These are phyloP conservation scores for Schoenoplectus tabernaemontani DNA, from an alignment of 202 grass and related monocot genomes.

Conservation along the genomic window DNA sequence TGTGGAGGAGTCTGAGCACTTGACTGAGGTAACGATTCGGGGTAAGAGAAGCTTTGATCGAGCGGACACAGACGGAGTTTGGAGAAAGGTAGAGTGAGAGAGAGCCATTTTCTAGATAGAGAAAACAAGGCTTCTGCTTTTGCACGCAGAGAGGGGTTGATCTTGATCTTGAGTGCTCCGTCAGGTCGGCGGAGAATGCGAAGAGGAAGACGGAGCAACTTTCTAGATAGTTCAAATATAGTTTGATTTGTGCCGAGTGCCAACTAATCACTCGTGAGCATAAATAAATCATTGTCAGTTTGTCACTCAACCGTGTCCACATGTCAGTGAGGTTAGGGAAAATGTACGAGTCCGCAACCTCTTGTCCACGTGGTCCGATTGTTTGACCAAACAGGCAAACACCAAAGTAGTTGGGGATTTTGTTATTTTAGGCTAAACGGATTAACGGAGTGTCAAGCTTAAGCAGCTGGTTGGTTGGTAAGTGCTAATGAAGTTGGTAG, in stretches of 20 bases:
- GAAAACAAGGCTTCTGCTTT: neutral
- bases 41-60: neutral
- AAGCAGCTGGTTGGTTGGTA: neutral
- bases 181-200: conserved; percentile 40
- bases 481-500: neutral
- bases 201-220: conserved; percentile 22
- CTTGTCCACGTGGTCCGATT: neutral
- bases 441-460: no score
- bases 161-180: conserved; percentile 18
- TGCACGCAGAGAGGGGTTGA: neutral
- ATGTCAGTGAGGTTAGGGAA: conserved; percentile 16
- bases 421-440: neutral
- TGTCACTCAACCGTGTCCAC: neutral
- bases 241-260: neutral
- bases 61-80: neutral
- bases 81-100: conserved; percentile 23
- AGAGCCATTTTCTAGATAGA: conserved; percentile 29
- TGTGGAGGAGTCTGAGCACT: conserved; percentile 19
- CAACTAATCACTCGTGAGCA: neutral
- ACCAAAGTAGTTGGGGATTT: neutral
- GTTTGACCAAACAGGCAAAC: neutral
- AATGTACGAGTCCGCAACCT: neutral
- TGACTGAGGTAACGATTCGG: neutral
- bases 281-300: neutral
- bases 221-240: neutral